These are phyloP conservation scores for Dunaliella primolecta DNA, from an alignment of 139 green algal genomes.

Conservation along the genomic window DNA sequence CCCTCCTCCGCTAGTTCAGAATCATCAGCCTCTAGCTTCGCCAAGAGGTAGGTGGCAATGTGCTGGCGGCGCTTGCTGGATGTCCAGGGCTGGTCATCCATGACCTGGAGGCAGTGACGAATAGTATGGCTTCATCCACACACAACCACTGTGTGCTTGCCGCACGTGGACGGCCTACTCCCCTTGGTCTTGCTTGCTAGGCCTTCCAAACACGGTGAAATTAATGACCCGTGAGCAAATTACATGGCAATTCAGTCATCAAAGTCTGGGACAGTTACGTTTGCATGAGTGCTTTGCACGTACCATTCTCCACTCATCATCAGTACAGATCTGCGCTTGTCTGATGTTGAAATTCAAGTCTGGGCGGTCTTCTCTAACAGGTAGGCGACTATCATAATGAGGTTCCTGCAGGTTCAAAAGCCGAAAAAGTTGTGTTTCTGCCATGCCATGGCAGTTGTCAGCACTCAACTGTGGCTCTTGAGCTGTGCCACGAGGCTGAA, in stretches of 20 bases:
- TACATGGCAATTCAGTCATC: too few species aligned
- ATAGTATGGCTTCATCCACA: too few species aligned
- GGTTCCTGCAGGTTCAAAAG: background rate
- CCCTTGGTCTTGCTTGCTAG: too few species aligned
- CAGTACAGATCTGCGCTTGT: constrained; percentile 32
- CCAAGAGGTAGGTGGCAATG: constrained; percentile 28
- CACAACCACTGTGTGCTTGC: background rate
- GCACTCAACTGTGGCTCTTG: too few species aligned
- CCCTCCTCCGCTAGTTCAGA: constrained; percentile 50
- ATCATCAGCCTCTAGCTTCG: constrained; percentile 48
- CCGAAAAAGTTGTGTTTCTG: too few species aligned
- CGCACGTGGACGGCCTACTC: too few species aligned
- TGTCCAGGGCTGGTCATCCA: constrained; percentile 57
- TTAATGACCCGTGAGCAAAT: too few species aligned
- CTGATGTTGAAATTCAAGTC: constrained; percentile 58
- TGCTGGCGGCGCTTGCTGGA: constrained; percentile 44
- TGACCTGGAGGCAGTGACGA: constrained; percentile 43
- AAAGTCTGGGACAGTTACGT: too few species aligned
- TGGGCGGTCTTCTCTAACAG: constrained; percentile 37
- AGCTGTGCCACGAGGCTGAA: too few species aligned
- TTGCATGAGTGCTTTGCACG: too few species aligned
- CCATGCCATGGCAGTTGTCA: too few species aligned
- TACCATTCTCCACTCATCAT: constrained; percentile 62
- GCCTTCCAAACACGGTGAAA: too few species aligned
- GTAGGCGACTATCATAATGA: constrained; percentile 31